Conservation (phyloP, 768 basidiomycete genomes). For the Dioszegia crocea region DNA sequence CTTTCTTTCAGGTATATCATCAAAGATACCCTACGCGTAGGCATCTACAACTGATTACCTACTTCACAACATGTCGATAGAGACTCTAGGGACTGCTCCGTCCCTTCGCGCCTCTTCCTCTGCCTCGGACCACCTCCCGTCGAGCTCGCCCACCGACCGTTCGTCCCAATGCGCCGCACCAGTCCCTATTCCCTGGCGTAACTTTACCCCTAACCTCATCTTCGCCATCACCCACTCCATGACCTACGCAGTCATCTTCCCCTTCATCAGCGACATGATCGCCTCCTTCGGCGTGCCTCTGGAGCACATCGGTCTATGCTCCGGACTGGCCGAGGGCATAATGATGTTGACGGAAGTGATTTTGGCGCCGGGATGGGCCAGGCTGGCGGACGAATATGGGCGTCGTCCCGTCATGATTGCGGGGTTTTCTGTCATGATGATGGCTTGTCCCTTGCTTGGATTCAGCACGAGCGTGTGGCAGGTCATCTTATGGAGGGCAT, state of each 20-base stretch:
- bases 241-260: slow-evolving; percentile 30
- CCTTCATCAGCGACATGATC: slow-evolving; percentile 35
- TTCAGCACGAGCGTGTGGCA: slow-evolving; percentile 27
- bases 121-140: too few species aligned
- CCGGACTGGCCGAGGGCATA: slow-evolving; percentile 34
- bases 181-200: slow-evolving; percentile 21
- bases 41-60: too few species aligned
- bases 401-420: slow-evolving; percentile 22
- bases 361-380: slow-evolving; percentile 30
- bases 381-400: slow-evolving; percentile 29
- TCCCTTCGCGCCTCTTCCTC: too few species aligned
- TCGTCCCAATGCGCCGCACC: not conserved
- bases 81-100: too few species aligned
- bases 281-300: slow-evolving; percentile 28
- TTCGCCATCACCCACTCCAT: slow-evolving; percentile 28
- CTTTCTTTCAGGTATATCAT: too few species aligned
- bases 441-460: slow-evolving; percentile 19
- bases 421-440: slow-evolving; percentile 15
- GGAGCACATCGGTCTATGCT: slow-evolving; percentile 27
- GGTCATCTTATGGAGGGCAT: slow-evolving; percentile 28
- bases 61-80: too few species aligned
- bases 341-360: slow-evolving; percentile 35
- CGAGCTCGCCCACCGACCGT: not conserved
- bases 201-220: slow-evolving; percentile 18
- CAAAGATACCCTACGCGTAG: too few species aligned